These are phyloP conservation scores for Oryza meridionalis DNA, from an alignment of 176 grass and related monocot genomes.

Conservation along the genomic window DNA sequence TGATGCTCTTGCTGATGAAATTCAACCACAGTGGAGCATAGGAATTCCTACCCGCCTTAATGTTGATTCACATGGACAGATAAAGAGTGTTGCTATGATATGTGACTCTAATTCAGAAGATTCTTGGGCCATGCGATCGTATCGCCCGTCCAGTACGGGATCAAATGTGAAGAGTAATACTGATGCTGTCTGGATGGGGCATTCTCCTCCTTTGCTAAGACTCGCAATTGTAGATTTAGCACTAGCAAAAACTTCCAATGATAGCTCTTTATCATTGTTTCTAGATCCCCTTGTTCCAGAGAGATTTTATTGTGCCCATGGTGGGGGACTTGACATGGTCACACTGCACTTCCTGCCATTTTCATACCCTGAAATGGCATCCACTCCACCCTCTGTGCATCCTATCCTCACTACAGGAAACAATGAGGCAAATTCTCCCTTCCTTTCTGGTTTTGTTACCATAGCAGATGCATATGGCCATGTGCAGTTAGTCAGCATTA, in stretches of 20 bases:
- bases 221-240: conserved; percentile 84
- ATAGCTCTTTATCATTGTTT: conserved; percentile 65
- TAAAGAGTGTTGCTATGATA: conserved; percentile 92
- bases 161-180: conserved; percentile 55
- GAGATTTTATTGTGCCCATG: conserved; percentile 94
- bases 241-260: conserved; percentile 55
- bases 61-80: conserved; percentile 57
- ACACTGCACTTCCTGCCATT: conserved; percentile 84
- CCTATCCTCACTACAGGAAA: conserved; percentile 71
- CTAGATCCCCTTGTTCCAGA: conserved; percentile 77
- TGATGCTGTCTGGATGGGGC: conserved; percentile 52
- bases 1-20: conserved; percentile 96
- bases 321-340: conserved; percentile 84
- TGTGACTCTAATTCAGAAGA: conserved; percentile 68
- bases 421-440: conserved; percentile 49
- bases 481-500: conserved; percentile 77
- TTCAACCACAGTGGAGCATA: conserved; percentile 82
- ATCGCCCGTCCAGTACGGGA: conserved; percentile 36
- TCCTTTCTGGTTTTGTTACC: conserved; percentile 75
- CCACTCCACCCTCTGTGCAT: conserved; percentile 76
- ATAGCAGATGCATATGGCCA: conserved; percentile 80
- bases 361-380: conserved; percentile 64
- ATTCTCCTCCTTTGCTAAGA: conserved; percentile 79
- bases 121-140: conserved; percentile 37
- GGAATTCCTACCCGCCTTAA: conserved; percentile 57